These are phyloP conservation scores for Tylopilus rubrobrunneus DNA, from an alignment of 768 basidiomycete genomes.

Conservation along the genomic window DNA sequence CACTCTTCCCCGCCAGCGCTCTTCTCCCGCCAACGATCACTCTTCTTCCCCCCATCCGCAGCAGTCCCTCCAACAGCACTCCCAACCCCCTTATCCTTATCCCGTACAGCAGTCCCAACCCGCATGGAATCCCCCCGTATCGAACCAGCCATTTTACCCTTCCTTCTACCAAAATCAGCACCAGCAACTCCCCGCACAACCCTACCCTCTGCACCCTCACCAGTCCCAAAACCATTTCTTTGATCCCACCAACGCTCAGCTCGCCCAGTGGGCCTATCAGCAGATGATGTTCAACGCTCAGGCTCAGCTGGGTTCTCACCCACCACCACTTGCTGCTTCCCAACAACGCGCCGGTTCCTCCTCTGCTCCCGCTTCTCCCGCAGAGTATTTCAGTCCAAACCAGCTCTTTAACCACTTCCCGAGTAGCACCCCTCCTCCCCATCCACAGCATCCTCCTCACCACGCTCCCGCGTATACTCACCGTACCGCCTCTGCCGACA, in stretches of 20 bases:
- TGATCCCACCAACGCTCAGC: constrained; percentile 71
- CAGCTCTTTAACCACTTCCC: constrained; percentile 66
- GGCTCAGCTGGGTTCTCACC: constrained; percentile 37
- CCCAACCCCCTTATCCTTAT: constrained; percentile 53
- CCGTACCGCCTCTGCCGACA: constrained; percentile 33
- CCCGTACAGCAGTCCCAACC: constrained; percentile 69
- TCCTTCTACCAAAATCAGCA: constrained; percentile 72
- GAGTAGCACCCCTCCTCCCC: constrained; percentile 67
- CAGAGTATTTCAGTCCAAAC: constrained; percentile 58
- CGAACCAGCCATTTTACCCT: constrained; percentile 72
- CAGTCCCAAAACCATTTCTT: constrained; percentile 59
- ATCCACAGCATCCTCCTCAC: constrained; percentile 36
- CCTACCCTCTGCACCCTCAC: constrained; percentile 42
- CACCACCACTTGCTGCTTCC: constrained; percentile 17
- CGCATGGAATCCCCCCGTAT: constrained; percentile 63
- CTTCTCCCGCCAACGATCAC: constrained; percentile 57
- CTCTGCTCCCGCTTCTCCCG: constrained; percentile 35
- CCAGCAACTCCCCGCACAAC: constrained; percentile 47
- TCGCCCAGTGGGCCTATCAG: constrained; percentile 87
- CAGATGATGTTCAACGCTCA: constrained; percentile 84
- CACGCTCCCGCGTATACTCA: constrained; percentile 36
- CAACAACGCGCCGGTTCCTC: constrained; percentile 39
- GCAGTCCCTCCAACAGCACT: constrained; percentile 18
- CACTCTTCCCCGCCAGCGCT: constrained; percentile 52
- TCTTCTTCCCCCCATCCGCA: constrained; percentile 30